Evolutionary conservation across 768 basidiomycete species (phyloP), one percentile per base, ranked within the genome.

Genomic region (Tremella yokohamensis): DNA sequence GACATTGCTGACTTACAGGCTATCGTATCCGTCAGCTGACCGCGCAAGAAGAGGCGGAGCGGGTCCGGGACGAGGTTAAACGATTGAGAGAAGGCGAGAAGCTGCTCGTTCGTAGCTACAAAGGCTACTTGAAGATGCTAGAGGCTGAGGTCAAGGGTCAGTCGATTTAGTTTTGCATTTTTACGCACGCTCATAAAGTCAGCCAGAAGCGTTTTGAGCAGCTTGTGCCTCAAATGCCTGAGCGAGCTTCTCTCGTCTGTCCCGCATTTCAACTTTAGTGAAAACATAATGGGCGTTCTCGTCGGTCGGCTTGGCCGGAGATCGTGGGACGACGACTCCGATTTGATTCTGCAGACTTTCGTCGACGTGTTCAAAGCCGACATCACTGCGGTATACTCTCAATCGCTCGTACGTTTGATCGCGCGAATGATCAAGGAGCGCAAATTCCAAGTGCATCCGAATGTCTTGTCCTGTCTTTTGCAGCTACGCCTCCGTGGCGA

Each of bases 401-500:
- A 97, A 57, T 90, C 96, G 74, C 79, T 86, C 57, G 89, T 98
- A 40, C 88, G 92, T 45, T 80, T 97, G 39, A 77, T 99, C 62
- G 92, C 96, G 66, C 85, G 92, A 59, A 97, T 97, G 89, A 84
- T 96, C 74, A 97, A 94, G 76, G 94, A 96, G 72, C 85, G 86
- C 29, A 84, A 84, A 63, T 99, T 89, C 79, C 85, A 86, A 63
- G 85, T 98, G 40, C 87, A 93, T 70, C 90, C 94, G 8, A 85
- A 89, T 59, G 88, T 92, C 47, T 81, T 98, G 47, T 83, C 86
- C 13, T 89, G 88, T 73, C 83, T 99, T 2, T 81, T 90, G 52
- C 83, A 89, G 68, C 81, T 99, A 44, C 87, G 93, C 15, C 82
- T 99, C 39, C 87, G 88, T 76, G 87, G 83, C 60, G 93, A 97